phyloP scores from a whole-genome alignment of 805 yeast genomes.

The Barnettozyma siamensis region DNA sequence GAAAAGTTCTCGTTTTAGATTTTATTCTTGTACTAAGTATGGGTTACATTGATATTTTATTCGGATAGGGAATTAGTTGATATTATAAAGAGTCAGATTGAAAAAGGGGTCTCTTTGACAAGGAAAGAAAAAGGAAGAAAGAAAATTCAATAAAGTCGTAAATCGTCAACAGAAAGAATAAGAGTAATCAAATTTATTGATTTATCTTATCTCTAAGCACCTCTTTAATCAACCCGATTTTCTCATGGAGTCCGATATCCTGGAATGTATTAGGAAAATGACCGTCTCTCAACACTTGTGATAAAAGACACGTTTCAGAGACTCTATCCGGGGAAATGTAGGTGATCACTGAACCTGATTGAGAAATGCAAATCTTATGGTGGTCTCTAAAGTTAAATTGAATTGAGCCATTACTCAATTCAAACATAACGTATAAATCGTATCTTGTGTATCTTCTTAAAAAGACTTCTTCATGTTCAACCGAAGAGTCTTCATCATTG shows the following conservation, averaged over 20 bases:
- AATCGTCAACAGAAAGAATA: not conserved
- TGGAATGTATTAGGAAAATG: slow-evolving; percentile 41
- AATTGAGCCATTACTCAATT: slow-evolving; percentile 83
- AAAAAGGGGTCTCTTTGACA: slow-evolving; percentile 5
- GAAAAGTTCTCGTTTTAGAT: not conserved
- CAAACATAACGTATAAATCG: slow-evolving; percentile 81
- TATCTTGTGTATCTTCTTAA: slow-evolving; percentile 79
- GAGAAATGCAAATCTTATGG: slow-evolving; percentile 77
- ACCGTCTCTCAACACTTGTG: slow-evolving; percentile 41
- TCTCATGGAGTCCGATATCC: slow-evolving; percentile 39
- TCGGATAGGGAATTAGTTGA: no score
- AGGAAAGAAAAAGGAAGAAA: not conserved
- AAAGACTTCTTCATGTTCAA: slow-evolving; percentile 60
- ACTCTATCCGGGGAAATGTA: slow-evolving; percentile 75
- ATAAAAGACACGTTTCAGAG: slow-evolving; percentile 58
- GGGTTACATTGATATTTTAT: no score
- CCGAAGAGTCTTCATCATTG: slow-evolving; percentile 43
- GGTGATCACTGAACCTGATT: slow-evolving; percentile 68
- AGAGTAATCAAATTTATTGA: slow-evolving; percentile 1
- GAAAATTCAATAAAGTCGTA: slow-evolving; percentile 1
- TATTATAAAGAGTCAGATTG: not conserved
- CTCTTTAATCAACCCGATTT: slow-evolving; percentile 54
- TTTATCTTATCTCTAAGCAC: slow-evolving; percentile 43
- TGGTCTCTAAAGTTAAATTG: slow-evolving; percentile 97
- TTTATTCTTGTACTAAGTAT: no score